Evolutionary conservation across 495 filamentous ascomycete species (phyloP), one percentile per base, ranked within the genome.

Genomic region (Penicillium odoratum): DNA sequence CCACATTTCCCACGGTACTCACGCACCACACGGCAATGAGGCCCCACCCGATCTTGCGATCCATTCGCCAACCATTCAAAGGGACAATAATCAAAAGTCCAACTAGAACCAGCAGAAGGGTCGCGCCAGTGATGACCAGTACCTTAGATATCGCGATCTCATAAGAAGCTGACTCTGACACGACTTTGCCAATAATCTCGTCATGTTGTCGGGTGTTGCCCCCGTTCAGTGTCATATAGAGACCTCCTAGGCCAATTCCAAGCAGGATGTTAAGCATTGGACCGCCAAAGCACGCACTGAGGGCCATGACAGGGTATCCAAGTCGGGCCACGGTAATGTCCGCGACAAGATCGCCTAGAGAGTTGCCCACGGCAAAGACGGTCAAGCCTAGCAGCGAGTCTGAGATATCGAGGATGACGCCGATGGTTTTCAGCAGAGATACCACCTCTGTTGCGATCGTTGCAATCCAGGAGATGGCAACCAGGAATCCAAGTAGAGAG

Each of bases 261-360:
- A 99, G 84, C 0, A 99, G 75, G 53, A 99, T 99, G 65, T 99
- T 99, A 26, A 99, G 81, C 91, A 99, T 91, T 0, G 95, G 95
- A 0, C 95, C 95, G 15, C 95, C 95, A 64, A 98, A 98, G 66
- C 95, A 99, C 29, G 95, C 95, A 55, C 74, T 75, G 61, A 99
- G 79, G 7, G 95, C 95, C 95, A 99, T 99, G 43, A 98, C 92
- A 0, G 95, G 95, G 72, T 92, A 97, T 1, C 95, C 94, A 0
- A 98, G 81, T 13, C 90, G 79, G 9, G 95, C 95, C 36, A 99
- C 89, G 0, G 95, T 99, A 55, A 97, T 86, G 61, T 99, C 90
- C 7, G 95, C 92, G 4, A 99, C 92, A 1, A 99, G 78, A 65
- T 99, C 95, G 10, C 95, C 93, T 7, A 98, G 78, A 3, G 91